A percentile compares a stretch with the other conserved stretches of the same genome.
Evolutionary conservation across 805 yeast species (phyloP).

Genomic region (Saturnispora hagleri): DNA sequence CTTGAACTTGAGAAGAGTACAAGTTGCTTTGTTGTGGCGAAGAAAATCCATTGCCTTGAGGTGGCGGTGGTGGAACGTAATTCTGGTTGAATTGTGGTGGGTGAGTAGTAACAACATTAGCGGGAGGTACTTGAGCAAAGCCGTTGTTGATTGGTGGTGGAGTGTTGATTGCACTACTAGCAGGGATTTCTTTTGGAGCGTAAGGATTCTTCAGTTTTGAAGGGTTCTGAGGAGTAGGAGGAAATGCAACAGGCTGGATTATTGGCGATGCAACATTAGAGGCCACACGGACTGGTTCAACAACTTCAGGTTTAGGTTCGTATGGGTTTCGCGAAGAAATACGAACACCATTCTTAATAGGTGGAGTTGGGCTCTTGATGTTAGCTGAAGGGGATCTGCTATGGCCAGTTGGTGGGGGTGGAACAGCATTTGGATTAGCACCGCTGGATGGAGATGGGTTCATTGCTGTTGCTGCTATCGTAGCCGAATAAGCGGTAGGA

Average conservation of each 20-base stretch:
- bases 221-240: conserved; percentile 16
- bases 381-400: conserved; percentile 25
- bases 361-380: background rate
- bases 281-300: conserved; percentile 18
- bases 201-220: conserved; percentile 23
- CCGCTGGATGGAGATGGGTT: background rate
- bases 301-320: conserved; percentile 26
- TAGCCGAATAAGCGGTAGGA: conserved; percentile 15
- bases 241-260: conserved; percentile 10
- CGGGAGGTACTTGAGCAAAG: conserved; percentile 9
- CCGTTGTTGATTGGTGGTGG: conserved; percentile 8
- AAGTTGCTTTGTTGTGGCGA: conserved; percentile 13
- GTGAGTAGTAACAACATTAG: background rate
- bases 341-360: background rate
- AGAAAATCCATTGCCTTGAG: background rate
- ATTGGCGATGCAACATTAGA: conserved; percentile 14
- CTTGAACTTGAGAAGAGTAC: background rate
- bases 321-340: conserved; percentile 25
- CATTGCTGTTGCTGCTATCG: background rate
- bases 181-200: conserved; percentile 28
- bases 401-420: conserved; percentile 22
- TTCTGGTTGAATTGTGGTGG: background rate
- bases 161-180: conserved; percentile 4
- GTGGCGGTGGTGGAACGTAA: conserved; percentile 11
- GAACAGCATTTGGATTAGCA: conserved; percentile 20